A percentile compares a stretch with the other conserved stretches of the same genome.
phyloP scores from a whole-genome alignment of 257 asterid genomes.

The Solanum neorickii region DNA sequence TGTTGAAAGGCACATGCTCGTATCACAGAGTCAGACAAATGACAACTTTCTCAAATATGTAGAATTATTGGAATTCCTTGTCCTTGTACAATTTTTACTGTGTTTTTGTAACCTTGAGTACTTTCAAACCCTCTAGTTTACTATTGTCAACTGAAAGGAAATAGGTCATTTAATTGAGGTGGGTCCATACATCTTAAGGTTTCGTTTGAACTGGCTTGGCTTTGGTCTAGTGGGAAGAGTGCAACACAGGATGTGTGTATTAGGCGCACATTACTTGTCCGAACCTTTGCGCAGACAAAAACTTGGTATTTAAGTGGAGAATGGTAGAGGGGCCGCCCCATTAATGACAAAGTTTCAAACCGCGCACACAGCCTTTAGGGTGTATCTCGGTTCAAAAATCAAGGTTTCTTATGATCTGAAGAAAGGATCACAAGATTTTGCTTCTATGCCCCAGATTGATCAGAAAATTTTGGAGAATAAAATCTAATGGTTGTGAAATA shows the following conservation, averaged over 20 bases:
- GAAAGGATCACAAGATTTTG: background rate
- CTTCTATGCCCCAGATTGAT: background rate
- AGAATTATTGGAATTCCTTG: background rate
- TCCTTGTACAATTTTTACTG: background rate
- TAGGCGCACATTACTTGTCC: background rate
- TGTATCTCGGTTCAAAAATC: background rate
- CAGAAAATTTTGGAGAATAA: background rate
- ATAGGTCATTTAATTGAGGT: background rate
- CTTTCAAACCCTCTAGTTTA: background rate
- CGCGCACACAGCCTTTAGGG: background rate
- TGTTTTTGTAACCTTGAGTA: background rate
- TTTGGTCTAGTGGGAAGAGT: background rate
- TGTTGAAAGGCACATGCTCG: background rate
- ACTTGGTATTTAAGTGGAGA: background rate
- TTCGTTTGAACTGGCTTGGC: background rate
- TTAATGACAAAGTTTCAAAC: background rate
- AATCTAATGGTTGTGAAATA: background rate
- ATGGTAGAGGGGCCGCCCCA: background rate
- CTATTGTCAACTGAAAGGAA: background rate
- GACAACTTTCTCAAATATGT: background rate
- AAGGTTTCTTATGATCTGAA: background rate
- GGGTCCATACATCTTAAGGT: background rate
- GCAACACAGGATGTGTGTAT: background rate
- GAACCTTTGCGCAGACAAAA: background rate
- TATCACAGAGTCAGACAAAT: background rate